A percentile compares a stretch with the other conserved stretches of the same genome.
These are phyloP conservation scores for Mimosa pudica DNA, from an alignment of 306 rosid genomes.

Conservation along the genomic window DNA sequence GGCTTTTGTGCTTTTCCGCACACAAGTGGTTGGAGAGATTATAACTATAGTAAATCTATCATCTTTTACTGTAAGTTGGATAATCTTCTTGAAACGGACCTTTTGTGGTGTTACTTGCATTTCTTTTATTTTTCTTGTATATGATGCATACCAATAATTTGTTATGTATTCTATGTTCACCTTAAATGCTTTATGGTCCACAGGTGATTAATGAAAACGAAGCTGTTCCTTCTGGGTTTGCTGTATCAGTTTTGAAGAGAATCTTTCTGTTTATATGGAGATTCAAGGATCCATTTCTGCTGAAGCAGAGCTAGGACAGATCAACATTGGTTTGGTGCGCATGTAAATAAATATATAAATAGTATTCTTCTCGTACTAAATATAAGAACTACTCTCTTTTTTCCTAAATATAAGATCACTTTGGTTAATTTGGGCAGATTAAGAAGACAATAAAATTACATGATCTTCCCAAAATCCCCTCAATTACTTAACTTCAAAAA, in stretches of 20 bases:
- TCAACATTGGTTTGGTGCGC: slow-evolving; percentile 1
- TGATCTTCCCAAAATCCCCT: no score
- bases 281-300: slow-evolving; percentile 42
- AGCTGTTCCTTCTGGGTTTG: slow-evolving; percentile 44
- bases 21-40: slow-evolving; percentile 38
- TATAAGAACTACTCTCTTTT: no score
- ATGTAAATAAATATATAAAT: no score
- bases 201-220: slow-evolving; percentile 43
- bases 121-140: background rate
- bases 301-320: slow-evolving; percentile 44
- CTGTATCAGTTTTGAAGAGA: slow-evolving; percentile 43
- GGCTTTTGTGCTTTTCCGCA: slow-evolving; percentile 46
- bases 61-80: slow-evolving; percentile 50
- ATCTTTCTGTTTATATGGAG: slow-evolving; percentile 52
- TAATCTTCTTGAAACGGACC: slow-evolving; percentile 13
- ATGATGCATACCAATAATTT: background rate
- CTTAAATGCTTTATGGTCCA: slow-evolving; percentile 22
- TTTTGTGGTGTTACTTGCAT: slow-evolving; percentile 20
- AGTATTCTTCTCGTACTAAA: no score
- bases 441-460: no score
- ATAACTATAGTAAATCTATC: slow-evolving; percentile 62
- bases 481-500: no score
- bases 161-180: background rate
- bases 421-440: no score
- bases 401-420: no score